A percentile compares a stretch with the other conserved stretches of the same genome.
phyloP scores from a whole-genome alignment of 2,329 filamentous ascomycete species.

The Aotearoamyces nothofagi region DNA sequence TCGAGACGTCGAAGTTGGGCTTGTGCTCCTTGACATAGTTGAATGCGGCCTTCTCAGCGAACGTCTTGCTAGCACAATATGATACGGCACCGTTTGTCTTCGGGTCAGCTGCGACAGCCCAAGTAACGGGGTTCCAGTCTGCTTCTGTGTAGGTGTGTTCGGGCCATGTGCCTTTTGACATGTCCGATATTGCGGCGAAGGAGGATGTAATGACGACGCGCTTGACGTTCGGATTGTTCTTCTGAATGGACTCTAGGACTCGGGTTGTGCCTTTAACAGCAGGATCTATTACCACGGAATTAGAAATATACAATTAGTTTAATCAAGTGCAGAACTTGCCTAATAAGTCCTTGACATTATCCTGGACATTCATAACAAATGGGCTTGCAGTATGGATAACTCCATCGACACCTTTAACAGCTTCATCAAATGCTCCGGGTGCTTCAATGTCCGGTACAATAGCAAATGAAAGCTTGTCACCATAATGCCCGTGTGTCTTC shows the following conservation, averaged over 20 bases:
- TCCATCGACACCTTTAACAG: conserved; percentile 45
- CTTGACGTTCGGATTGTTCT: conserved; percentile 20
- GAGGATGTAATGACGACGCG: conserved; percentile 41
- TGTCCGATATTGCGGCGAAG: conserved; percentile 42
- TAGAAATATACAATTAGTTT: no score
- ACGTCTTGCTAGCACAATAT: conserved; percentile 33
- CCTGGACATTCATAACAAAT: conserved; percentile 18
- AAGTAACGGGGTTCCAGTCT: conserved; percentile 37
- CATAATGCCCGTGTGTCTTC: conserved; percentile 21
- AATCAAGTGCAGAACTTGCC: no score
- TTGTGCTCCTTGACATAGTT: conserved; percentile 35
- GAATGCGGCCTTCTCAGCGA: conserved; percentile 52
- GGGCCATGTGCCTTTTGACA: conserved; percentile 30
- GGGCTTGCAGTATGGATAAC: conserved; percentile 56
- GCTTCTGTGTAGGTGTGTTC: conserved; percentile 32
- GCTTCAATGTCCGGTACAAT: conserved; percentile 59
- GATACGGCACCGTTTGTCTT: conserved; percentile 6
- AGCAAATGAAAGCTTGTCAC: conserved; percentile 16
- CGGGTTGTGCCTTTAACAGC: conserved; percentile 35
- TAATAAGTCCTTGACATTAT: conserved; percentile 25
- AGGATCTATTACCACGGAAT: no score
- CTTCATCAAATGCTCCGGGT: conserved; percentile 51
- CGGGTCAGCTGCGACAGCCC: conserved; percentile 22
- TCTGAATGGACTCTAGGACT: conserved; percentile 29
- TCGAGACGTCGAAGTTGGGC: conserved; percentile 40